Percentiles rank a stretch among this genome's conserved stretches.
Conservation (phyloP, 345 rosid species). For the Gossypioides kirkii region DNA sequence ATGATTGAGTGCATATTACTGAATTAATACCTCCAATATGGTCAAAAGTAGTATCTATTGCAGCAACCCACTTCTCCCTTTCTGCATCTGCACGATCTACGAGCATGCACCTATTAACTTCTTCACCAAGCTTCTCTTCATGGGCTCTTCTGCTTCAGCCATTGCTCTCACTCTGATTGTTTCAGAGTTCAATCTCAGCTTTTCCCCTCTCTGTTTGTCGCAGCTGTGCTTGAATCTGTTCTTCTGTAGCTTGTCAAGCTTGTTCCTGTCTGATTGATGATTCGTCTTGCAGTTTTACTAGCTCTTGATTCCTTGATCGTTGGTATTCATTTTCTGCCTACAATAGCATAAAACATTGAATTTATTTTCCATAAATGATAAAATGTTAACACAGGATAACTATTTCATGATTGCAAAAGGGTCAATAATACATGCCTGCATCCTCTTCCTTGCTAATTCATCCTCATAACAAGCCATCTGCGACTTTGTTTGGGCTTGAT, state of each 20-base stretch:
- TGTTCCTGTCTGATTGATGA: conserved; percentile 83
- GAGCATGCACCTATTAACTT: conserved; percentile 80
- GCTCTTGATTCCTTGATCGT: conserved; percentile 90
- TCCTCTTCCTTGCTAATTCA: conserved; percentile 90
- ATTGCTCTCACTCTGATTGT: conserved; percentile 88
- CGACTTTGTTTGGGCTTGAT: conserved; percentile 87
- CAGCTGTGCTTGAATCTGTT: conserved; percentile 89
- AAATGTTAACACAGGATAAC: not conserved
- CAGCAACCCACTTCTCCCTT: conserved; percentile 96
- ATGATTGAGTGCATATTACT: not conserved
- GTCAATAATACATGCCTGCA: conserved; percentile 64
- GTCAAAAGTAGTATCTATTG: conserved; percentile 86
- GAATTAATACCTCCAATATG: conserved; percentile 76
- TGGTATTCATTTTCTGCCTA: conserved; percentile 91
- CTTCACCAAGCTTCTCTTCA: conserved; percentile 94
- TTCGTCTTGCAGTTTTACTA: conserved; percentile 88
- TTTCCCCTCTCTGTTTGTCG: conserved; percentile 94
- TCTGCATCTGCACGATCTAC: conserved; percentile 97
- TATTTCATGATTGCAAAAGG: not conserved
- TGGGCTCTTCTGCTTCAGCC: conserved; percentile 99
- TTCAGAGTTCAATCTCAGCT: conserved; percentile 97
- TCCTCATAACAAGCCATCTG: conserved; percentile 96
- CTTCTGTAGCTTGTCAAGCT: conserved; percentile 89
- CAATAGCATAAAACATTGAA: conserved; percentile 21
- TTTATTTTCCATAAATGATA: conserved; percentile 14